Conservation (phyloP, 176 grass and related monocot genomes). For the Avena insularis region DNA sequence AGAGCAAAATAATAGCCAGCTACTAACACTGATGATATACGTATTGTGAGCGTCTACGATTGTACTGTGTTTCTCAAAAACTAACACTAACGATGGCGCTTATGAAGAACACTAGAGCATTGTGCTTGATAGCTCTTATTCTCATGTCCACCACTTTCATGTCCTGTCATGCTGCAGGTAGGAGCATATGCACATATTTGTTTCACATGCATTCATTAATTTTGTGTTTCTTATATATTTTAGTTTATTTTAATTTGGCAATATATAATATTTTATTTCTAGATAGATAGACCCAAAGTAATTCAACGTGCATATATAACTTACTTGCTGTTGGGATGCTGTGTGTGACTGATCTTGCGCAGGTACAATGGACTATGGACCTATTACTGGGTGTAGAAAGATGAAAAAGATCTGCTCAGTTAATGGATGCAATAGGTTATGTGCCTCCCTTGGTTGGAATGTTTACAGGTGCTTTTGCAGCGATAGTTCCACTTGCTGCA, state of each 20-base stretch:
- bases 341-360: not conserved
- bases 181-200: not conserved
- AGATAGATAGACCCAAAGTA: not conserved
- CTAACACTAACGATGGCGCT: not conserved
- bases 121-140: slow-evolving; percentile 18
- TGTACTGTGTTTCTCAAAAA: too few relatives aligned
- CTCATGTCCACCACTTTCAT: not conserved
- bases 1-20: not conserved
- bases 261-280: not conserved
- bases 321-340: not conserved
- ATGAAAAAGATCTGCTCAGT: not conserved
- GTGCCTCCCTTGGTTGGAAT: not conserved
- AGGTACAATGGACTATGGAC: slow-evolving; percentile 9
- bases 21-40: not conserved
- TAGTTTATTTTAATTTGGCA: not conserved
- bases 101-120: not conserved
- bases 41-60: too few relatives aligned
- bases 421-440: not conserved
- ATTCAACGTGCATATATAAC: not conserved
- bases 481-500: slow-evolving; percentile 1
- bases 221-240: not conserved
- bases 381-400: not conserved
- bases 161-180: not conserved
- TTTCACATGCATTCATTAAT: not conserved
- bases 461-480: not conserved